phyloP scores from a whole-genome alignment of 306 rosid species.

The Geum urbanum region DNA sequence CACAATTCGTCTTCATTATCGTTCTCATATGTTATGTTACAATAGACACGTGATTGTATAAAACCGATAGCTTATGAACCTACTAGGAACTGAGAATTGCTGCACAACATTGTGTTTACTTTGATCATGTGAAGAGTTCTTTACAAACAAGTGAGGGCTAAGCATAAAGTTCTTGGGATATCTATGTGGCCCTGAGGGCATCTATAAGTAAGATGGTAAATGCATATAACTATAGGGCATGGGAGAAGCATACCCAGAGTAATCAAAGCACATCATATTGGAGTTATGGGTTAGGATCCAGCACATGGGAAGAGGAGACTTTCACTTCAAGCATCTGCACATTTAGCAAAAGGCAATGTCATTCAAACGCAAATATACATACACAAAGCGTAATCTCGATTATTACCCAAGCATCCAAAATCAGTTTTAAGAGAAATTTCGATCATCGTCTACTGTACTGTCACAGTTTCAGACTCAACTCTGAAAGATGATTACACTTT shows the following conservation, averaged over 20 bases:
- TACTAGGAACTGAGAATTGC: not conserved
- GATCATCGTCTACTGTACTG: not conserved
- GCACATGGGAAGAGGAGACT: slow-evolving; percentile 12
- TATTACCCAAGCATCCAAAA: not conserved
- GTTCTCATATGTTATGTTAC: not conserved
- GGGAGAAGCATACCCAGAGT: slow-evolving; percentile 2
- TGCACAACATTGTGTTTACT: not conserved
- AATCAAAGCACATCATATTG: not conserved
- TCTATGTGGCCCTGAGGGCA: not conserved
- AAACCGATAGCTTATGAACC: not conserved
- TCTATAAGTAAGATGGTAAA: slow-evolving; percentile 1
- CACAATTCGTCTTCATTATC: not conserved
- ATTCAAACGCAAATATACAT: not conserved
- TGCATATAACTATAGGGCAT: slow-evolving; percentile 9
- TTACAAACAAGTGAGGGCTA: not conserved
- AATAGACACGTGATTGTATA: not conserved
- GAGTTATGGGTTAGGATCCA: not conserved
- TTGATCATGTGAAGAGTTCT: not conserved
- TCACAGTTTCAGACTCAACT: not conserved
- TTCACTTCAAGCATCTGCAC: not conserved
- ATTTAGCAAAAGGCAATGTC: not conserved
- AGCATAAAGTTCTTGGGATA: not conserved
- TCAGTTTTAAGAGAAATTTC: not conserved
- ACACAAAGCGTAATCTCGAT: not conserved
- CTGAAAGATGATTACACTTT: not conserved